Evolutionary conservation across 2,329 filamentous ascomycete genomes (phyloP).

Genomic region (Fusarium oligoseptatum): DNA sequence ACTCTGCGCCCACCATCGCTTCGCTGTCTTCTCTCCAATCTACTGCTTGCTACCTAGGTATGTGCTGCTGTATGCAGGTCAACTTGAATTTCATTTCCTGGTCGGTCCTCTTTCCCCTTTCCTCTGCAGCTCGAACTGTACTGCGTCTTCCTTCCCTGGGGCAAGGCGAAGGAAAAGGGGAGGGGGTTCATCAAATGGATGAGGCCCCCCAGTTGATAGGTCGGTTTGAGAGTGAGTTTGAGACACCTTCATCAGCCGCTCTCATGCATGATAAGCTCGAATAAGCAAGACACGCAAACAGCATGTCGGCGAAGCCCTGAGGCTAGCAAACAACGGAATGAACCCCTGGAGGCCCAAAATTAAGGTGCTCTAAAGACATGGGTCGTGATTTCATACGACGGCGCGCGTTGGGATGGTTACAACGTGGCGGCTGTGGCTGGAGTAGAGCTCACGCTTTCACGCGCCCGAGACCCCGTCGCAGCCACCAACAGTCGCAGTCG

Average conservation of each 20-base stretch:
- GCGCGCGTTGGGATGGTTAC: conserved; percentile 9
- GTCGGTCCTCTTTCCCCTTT: conserved; percentile 18
- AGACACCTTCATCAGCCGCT: conserved; percentile 16
- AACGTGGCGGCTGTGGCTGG: conserved; percentile 12
- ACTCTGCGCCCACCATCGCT: conserved; percentile 26
- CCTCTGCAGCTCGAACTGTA: conserved; percentile 5
- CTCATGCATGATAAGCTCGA: conserved; percentile 36
- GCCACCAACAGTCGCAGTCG: background rate
- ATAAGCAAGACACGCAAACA: conserved; percentile 29
- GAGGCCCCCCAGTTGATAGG: background rate
- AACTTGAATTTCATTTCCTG: conserved; percentile 27
- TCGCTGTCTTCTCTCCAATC: conserved; percentile 18
- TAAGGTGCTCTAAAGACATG: conserved; percentile 16
- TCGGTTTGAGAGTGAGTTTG: background rate
- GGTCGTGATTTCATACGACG: conserved; percentile 12
- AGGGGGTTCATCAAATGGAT: conserved; percentile 2
- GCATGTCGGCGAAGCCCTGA: conserved; percentile 10
- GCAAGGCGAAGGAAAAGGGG: background rate
- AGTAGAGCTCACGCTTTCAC: conserved; percentile 1
- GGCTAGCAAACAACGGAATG: conserved; percentile 8
- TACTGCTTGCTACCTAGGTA: background rate
- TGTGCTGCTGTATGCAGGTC: conserved; percentile 31
- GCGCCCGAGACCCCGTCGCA: background rate
- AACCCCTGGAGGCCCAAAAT: conserved; percentile 24
- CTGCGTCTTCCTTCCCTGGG: background rate